These are phyloP conservation scores for Mrakia gelida DNA, from an alignment of 768 basidiomycete species.

Conservation along the genomic window DNA sequence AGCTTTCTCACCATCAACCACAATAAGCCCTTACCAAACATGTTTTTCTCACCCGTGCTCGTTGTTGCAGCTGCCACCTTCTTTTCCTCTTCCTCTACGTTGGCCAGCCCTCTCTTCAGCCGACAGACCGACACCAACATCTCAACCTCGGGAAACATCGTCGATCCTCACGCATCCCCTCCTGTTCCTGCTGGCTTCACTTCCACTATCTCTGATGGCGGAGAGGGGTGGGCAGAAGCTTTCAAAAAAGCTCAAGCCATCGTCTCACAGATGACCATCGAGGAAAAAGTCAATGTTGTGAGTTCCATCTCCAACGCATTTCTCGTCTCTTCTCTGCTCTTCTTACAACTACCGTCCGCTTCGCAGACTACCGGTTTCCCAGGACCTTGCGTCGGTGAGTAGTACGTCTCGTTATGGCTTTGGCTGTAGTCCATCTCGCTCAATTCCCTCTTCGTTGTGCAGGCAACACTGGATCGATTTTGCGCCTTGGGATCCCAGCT, in stretches of 20 bases:
- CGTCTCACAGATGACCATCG: slow-evolving; percentile 31
- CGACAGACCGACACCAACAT: slow-evolving; percentile 10
- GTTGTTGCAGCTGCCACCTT: slow-evolving; percentile 12
- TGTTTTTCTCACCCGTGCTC: slow-evolving; percentile 13
- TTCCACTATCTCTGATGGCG: slow-evolving; percentile 7
- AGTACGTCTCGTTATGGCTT: neutral
- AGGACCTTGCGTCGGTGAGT: slow-evolving; percentile 20
- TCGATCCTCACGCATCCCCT: slow-evolving; percentile 21
- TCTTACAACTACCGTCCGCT: neutral
- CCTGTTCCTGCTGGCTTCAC: slow-evolving; percentile 15
- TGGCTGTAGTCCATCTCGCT: neutral
- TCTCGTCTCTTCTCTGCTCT: neutral
- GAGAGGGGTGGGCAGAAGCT: slow-evolving; percentile 23
- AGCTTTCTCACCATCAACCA: neutral
- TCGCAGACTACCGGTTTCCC: neutral
- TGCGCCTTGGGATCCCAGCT: slow-evolving; percentile 17
- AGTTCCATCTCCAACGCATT: neutral
- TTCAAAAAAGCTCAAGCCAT: slow-evolving; percentile 23
- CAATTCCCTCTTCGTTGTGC: neutral
- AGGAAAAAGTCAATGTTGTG: slow-evolving; percentile 28
- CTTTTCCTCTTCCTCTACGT: neutral
- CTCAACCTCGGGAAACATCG: neutral
- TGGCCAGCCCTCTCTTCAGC: neutral
- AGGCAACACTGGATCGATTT: slow-evolving; percentile 25
- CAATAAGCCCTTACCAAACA: neutral